Evolutionary conservation across 1,284 basidiomycete species (phyloP).

Genomic region (Fomitiporia mediterranea): DNA sequence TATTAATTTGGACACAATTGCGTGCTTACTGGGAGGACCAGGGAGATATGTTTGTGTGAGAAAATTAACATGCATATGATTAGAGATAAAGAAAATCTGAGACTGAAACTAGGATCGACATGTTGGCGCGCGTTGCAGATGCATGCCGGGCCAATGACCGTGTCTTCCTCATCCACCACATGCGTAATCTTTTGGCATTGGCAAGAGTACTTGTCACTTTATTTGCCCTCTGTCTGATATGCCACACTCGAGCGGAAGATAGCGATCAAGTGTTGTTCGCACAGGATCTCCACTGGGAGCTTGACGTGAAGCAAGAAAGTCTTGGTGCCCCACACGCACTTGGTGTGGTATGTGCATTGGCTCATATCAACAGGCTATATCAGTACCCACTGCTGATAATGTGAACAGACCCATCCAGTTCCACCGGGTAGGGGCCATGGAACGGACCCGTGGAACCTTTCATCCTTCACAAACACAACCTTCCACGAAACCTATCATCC

Average conservation of each 20-base stretch:
- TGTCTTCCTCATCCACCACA: conserved; percentile 20
- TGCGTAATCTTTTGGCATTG: background rate
- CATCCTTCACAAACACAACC: conserved; percentile 28
- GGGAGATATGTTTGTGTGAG: too few species aligned
- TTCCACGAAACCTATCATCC: conserved; percentile 54
- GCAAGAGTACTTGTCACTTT: background rate
- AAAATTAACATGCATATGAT: too few species aligned
- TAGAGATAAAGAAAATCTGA: too few species aligned
- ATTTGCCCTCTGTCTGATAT: background rate
- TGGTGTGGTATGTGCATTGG: too few species aligned
- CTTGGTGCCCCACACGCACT: background rate
- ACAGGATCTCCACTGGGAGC: background rate
- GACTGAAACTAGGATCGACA: too few species aligned
- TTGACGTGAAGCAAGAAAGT: background rate
- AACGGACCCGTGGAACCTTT: conserved; percentile 12
- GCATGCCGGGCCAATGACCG: too few species aligned
- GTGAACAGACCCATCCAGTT: conserved; percentile 5
- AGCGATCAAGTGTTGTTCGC: background rate
- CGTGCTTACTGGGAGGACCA: too few species aligned
- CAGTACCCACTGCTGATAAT: background rate
- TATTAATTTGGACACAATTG: too few species aligned
- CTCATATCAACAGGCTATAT: background rate
- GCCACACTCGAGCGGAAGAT: background rate
- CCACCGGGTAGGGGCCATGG: conserved; percentile 3
- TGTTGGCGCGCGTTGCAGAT: too few species aligned